Evolutionary conservation across 1,284 basidiomycete genomes (phyloP).

Genomic region (Marasmius sp.): DNA sequence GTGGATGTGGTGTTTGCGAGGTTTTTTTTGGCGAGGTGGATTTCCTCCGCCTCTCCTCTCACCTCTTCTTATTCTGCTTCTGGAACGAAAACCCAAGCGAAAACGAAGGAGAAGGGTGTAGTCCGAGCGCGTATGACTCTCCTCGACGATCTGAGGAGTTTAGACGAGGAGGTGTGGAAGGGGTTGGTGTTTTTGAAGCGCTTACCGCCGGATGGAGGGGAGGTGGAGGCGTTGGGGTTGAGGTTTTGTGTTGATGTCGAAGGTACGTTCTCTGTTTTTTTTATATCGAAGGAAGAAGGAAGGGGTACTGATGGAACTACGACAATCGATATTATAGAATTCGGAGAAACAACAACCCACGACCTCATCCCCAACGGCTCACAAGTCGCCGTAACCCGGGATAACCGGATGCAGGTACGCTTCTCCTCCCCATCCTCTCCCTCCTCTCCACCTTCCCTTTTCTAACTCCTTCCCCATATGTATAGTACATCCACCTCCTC

Average conservation of each 20-base stretch:
- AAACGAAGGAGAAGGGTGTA: too few relatives aligned
- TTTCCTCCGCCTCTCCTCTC: constrained; percentile 2
- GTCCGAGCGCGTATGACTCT: constrained; percentile 47
- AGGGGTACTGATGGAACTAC: too few relatives aligned
- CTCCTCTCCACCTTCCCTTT: too few relatives aligned
- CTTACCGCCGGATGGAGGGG: constrained; percentile 58
- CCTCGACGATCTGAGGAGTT: constrained; percentile 88
- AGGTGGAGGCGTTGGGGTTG: constrained; percentile 89
- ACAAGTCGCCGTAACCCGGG: constrained; percentile 85
- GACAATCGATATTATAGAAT: too few relatives aligned
- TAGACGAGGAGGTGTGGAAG: constrained; percentile 92
- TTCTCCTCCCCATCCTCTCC: too few relatives aligned
- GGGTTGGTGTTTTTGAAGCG: constrained; percentile 94
- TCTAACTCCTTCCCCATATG: too few relatives aligned
- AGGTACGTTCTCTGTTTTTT: constrained; percentile 45
- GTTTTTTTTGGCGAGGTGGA: constrained; percentile 91
- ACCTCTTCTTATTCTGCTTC: too few relatives aligned
- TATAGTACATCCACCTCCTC: constrained; percentile 81
- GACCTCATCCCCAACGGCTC: constrained; percentile 86
- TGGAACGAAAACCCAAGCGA: too few relatives aligned
- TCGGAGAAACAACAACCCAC: constrained; percentile 77
- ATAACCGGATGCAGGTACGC: constrained; percentile 72
- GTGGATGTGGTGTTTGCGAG: constrained; percentile 95
- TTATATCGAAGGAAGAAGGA: too few relatives aligned
- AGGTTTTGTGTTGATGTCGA: constrained; percentile 91